A percentile compares a stretch with the other conserved stretches of the same genome.
phyloP scores from a whole-genome alignment of 352 stramenopile species.

The Pythium oligandrum region DNA sequence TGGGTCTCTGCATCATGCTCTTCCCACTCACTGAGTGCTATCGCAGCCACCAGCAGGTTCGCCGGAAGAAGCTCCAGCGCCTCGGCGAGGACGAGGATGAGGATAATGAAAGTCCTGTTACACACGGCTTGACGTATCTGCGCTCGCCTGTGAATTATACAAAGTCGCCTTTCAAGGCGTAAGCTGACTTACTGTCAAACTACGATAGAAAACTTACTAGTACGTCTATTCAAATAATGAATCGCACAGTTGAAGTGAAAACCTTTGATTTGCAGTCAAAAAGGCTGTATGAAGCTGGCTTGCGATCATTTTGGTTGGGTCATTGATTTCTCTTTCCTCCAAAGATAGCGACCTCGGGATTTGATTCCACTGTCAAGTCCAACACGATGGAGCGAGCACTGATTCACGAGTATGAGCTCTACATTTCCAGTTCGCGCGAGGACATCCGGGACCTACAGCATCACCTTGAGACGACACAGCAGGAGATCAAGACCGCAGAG shows the following conservation, averaged over 20 bases:
- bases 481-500: slow-evolving; percentile 33
- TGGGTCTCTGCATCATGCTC: slow-evolving; percentile 37
- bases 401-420: slow-evolving; percentile 17
- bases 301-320: too few species aligned
- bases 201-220: too few species aligned
- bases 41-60: slow-evolving; percentile 31
- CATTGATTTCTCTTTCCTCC: too few species aligned
- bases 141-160: slow-evolving; percentile 29
- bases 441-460: slow-evolving; percentile 27
- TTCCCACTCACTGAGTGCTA: slow-evolving; percentile 55
- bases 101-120: slow-evolving; percentile 15
- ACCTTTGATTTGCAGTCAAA: too few species aligned
- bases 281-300: too few species aligned
- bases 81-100: slow-evolving; percentile 14
- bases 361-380: too few species aligned
- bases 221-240: too few species aligned
- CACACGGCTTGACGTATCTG: slow-evolving; percentile 50
- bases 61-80: slow-evolving; percentile 25
- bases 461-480: slow-evolving; percentile 30
- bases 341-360: too few species aligned
- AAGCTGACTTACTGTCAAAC: too few species aligned
- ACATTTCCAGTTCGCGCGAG: slow-evolving; percentile 33
- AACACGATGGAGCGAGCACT: too few species aligned
- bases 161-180: slow-evolving; percentile 1
- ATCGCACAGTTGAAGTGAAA: too few species aligned